phyloP scores from a whole-genome alignment of 805 yeast genomes.

The Hanseniaspora occidentalis region DNA sequence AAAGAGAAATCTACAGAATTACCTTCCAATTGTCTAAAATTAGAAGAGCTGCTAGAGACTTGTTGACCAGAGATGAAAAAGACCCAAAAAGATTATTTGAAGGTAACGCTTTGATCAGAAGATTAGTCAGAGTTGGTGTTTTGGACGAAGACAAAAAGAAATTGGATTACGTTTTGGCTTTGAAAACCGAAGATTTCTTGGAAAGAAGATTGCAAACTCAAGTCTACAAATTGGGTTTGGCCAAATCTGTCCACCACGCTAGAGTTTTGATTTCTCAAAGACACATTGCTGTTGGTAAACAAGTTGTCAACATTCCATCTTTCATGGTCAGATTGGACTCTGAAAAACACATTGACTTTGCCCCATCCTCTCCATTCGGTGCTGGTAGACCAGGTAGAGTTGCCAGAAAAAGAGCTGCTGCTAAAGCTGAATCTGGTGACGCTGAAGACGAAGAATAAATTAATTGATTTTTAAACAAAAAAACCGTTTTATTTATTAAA shows the following conservation, averaged over 20 bases:
- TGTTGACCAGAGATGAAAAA: constrained; percentile 99
- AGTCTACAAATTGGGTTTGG: constrained; percentile 98
- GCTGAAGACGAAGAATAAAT: constrained; percentile 45
- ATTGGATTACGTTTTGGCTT: constrained; percentile 98
- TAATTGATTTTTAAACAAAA: background rate
- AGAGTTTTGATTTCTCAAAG: constrained; percentile 97
- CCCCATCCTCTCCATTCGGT: constrained; percentile 99
- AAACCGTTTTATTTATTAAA: background rate
- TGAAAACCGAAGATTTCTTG: constrained; percentile 96
- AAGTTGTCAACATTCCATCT: constrained; percentile 95
- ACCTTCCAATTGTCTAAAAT: constrained; percentile 98
- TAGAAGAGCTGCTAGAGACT: constrained; percentile 99
- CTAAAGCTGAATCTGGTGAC: constrained; percentile 48
- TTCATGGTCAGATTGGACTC: constrained; percentile 99
- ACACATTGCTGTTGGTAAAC: constrained; percentile 99
- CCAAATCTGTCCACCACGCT: constrained; percentile 99
- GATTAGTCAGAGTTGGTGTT: constrained; percentile 98
- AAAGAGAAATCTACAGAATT: constrained; percentile 99
- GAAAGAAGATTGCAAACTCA: constrained; percentile 99
- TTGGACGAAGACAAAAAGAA: constrained; percentile 98
- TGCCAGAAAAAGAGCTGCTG: constrained; percentile 78
- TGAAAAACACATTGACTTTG: constrained; percentile 99
- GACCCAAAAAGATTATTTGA: constrained; percentile 99
- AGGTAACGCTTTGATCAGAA: constrained; percentile 99
- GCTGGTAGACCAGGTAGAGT: constrained; percentile 99